Base-by-base conservation (phyloP, 2,329 filamentous ascomycete species). In the Scolecobasidium constrictum region DNA sequence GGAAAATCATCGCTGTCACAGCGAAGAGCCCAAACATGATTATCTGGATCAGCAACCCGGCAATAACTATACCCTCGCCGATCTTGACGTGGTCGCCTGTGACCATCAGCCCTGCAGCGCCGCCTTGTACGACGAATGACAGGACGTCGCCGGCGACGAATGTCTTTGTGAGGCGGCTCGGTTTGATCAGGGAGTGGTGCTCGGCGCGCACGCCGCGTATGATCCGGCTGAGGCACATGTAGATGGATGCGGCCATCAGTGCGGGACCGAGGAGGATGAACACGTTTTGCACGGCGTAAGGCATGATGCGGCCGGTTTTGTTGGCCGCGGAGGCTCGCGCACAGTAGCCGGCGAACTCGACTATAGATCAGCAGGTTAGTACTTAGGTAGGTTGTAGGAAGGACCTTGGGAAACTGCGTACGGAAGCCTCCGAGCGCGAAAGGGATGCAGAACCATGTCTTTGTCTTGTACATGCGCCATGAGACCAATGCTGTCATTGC, bases 311-410 rank as follows among this genome's bases (percentile, higher is more conserved):
- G 28, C 58, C 59, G n/a, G 60, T 57, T 38, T 71, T 53, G 0
- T 49, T 42, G 0, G 60, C 56, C 0, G 67, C 67, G 17, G 70
- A 49, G 4, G 66, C 56, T 42, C 74, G 68, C 12, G 65, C 69
- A 31, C 71, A 52, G 50, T 75, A 76, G 13, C 73, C 73, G 16
- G 75, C 57, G 0, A 59, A 54, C 50, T 76, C 69, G 52, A 74
- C 69, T 73, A 37, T 17, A 20, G 20, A 5, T n/a, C n/a, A n/a
- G n/a, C n/a, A n/a, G n/a, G n/a, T n/a, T n/a, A n/a, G n/a, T n/a
- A n/a, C n/a, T n/a, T n/a, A n/a, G n/a, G n/a, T n/a, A n/a, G n/a
- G n/a, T n/a, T n/a, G n/a, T n/a, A n/a, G n/a, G n/a, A n/a, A n/a
- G n/a, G n/a, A n/a, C n/a, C n/a, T n/a, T n/a, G n/a, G n/a, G n/a